phyloP scores from a whole-genome alignment of 306 rosid genomes.

The Citrullus colocynthis region DNA sequence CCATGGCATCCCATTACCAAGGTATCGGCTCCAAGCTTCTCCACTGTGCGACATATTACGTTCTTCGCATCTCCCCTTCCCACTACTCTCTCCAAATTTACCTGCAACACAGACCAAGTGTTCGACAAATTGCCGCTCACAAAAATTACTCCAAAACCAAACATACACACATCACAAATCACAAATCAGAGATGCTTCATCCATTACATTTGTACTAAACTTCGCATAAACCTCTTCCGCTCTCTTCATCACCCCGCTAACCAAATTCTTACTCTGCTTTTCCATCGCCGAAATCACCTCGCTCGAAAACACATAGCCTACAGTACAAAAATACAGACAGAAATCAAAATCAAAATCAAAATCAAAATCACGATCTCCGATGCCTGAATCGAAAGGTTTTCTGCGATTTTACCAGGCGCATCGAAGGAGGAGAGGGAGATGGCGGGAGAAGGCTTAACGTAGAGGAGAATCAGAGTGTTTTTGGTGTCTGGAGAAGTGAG shows the following conservation, averaged over 20 bases:
- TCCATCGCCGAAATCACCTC: constrained; percentile 41
- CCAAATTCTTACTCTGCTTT: constrained; percentile 33
- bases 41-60: constrained; percentile 51
- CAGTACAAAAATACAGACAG: background rate
- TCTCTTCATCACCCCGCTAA: constrained; percentile 58
- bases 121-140: constrained; percentile 1
- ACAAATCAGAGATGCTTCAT: background rate
- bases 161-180: background rate
- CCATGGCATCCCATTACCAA: constrained; percentile 82
- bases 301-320: constrained; percentile 45
- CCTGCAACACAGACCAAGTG: constrained; percentile 18
- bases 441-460: constrained; percentile 56
- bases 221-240: constrained; percentile 46
- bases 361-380: background rate
- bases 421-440: constrained; percentile 39
- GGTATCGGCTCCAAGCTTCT: constrained; percentile 48
- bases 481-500: constrained; percentile 27
- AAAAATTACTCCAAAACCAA: background rate
- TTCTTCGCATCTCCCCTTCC: constrained; percentile 60
- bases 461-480: constrained; percentile 51
- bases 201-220: constrained; percentile 20
- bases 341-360: background rate
- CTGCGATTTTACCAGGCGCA: constrained; percentile 40
- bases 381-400: background rate
- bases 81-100: constrained; percentile 38